Evolutionary conservation across 257 asterid genomes (phyloP), one percentile per base, ranked within the genome.

Genomic region (Nicotiana otophora): DNA sequence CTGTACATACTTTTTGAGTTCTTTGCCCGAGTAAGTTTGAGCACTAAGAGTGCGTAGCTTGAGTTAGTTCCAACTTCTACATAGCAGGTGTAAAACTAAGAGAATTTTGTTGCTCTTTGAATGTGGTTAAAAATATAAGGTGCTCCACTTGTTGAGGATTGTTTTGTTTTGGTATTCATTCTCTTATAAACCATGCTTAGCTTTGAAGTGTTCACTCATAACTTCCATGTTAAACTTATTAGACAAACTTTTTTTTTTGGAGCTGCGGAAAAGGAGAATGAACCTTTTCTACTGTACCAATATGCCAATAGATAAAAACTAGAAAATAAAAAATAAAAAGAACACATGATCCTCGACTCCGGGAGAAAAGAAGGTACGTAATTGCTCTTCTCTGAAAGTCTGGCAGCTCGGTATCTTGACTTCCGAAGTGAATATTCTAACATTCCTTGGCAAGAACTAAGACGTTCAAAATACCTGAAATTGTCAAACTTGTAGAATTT

Each of bases 1-100:
- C 64, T 51, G 46, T n/a, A 15, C 28, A 75, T 75, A 16, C 80
- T 75, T 75, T 75, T 75, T 75, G 63, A 75, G 80, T 75, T 75
- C 16, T 51, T 74, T 74, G 3, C 80, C 62, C 6, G 2, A 4
- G 80, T 48, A 74, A 48, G 31, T 51, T 74, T 48, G 80, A 51
- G 42, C 62, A 48, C 62, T n/a, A 74, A 26, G 26, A 48, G 15
- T 48, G 42, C 26, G 51, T 26, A 75, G 80, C 63, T 51, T 75
- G 80, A 75, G 80, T 75, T 8, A 75, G 63, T 51, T 75, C 16
- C 53, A 67, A 75, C 63, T 75, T 26, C 62, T 5, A 75, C 46
- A 15, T 51, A 6, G 10, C 63, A 75, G 63, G 63, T 51, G 80
- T 26, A 51, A 51, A 7, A 51, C 53, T 67, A 75, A 75, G 63